Evolutionary conservation across 805 yeast species (phyloP), one percentile per base, ranked within the genome.

Genomic region (Zygoascus bituminiphila): DNA sequence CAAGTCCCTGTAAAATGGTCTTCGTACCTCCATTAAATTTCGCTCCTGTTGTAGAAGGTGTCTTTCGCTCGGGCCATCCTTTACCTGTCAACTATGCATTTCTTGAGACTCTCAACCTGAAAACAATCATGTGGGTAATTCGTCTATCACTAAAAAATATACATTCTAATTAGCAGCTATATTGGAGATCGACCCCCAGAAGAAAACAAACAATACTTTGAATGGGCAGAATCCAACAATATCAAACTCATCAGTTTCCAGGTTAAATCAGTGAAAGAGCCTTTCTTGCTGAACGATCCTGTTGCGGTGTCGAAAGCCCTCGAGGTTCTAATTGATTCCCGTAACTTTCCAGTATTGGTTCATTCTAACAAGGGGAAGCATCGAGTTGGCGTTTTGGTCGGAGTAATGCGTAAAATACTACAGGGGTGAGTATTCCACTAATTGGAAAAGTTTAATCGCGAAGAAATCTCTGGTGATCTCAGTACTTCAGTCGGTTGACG

Each of bases 291-390:
- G 63, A 79, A 78, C 51, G 79, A 81, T 54, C 76, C 81, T 2
- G 70, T 70, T 5, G 76, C 82, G 1, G 73, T 88, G 49, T 70
- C 77, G 5, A 49, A 54, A 7, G 68, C 70, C 2, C 52, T 69
- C 42, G 52, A 57, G 35, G 46, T 64, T 7, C 55, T 69, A 4
- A 48, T 61, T 14, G 73, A 70, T 50, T 39, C 58, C 20, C 78
- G 80, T 12, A 88, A 88, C 62, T 87, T 84, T 62, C 98, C 98
- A 1, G 79, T 91, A 10, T 70, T 91, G 49, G 77, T 91, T 10
- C 98, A 93, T 63, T 88, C 96, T 2, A 88, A 93, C 65, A 91
- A 91, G 68, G 98, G 98, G n/a, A 93, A 93, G 64, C 98, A 91
- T 63, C 68, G 98, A 39, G 89, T 88, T 2, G 98, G 98, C 0